phyloP scores from a whole-genome alignment of 192 early-diverging fungal species.

The Coemansia umbellata region DNA sequence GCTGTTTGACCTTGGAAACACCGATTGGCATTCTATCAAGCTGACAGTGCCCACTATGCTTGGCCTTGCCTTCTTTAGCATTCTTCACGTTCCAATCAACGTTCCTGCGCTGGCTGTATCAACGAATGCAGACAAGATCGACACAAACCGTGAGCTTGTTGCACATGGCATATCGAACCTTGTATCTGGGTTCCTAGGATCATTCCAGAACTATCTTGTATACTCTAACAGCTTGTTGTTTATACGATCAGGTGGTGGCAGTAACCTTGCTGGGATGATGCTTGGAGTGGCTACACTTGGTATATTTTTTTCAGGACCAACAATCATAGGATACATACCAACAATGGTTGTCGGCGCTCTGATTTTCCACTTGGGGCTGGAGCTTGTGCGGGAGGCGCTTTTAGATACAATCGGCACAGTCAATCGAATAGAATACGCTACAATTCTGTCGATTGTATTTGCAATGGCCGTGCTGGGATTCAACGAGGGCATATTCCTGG shows the following conservation, averaged over 20 bases:
- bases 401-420: slow-evolving; percentile 83
- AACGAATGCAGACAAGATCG: slow-evolving; percentile 79
- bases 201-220: slow-evolving; percentile 86
- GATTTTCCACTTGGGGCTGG: slow-evolving; percentile 95
- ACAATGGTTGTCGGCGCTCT: slow-evolving; percentile 91
- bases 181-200: slow-evolving; percentile 70
- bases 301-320: slow-evolving; percentile 77
- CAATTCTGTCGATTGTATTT: slow-evolving; percentile 78
- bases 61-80: slow-evolving; percentile 91
- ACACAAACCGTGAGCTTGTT: slow-evolving; percentile 88
- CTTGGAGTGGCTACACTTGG: slow-evolving; percentile 68
- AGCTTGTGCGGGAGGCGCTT: slow-evolving; percentile 87
- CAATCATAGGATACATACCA: slow-evolving; percentile 89
- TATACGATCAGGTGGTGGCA: slow-evolving; percentile 87
- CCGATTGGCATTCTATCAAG: slow-evolving; percentile 63
- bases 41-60: slow-evolving; percentile 85
- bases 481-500: slow-evolving; percentile 93
- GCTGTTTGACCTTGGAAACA: slow-evolving; percentile 56
- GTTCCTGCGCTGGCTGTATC: slow-evolving; percentile 92
- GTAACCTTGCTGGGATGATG: slow-evolving; percentile 80
- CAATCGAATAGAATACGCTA: slow-evolving; percentile 84
- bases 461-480: slow-evolving; percentile 93
- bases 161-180: slow-evolving; percentile 91
- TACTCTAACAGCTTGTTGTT: slow-evolving; percentile 92
- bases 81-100: slow-evolving; percentile 97